Conservation (phyloP, 2,329 filamentous ascomycete species). For the Coleophoma crateriformis region DNA sequence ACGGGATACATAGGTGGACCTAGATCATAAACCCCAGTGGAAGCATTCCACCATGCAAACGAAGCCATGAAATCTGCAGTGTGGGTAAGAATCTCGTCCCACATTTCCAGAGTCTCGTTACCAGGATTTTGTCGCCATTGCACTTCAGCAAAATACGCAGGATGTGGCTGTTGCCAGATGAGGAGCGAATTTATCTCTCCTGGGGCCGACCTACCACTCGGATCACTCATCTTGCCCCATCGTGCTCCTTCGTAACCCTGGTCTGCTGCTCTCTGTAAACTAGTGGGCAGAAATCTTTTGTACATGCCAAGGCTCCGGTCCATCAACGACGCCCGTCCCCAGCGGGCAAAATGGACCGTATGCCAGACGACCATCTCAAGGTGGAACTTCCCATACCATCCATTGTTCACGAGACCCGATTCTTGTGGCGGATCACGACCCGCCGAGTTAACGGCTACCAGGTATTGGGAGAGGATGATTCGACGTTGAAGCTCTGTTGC, state of each 20-base stretch:
- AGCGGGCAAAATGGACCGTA: constrained; percentile 33
- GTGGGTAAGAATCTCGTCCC: constrained; percentile 45
- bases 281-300: constrained; percentile 26
- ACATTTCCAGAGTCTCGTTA: constrained; percentile 38
- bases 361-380: constrained; percentile 40
- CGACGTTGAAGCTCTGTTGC: constrained; percentile 38
- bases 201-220: constrained; percentile 46
- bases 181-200: constrained; percentile 56
- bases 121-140: constrained; percentile 43
- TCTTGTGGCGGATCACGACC: constrained; percentile 34
- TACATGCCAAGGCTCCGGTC: constrained; percentile 31
- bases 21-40: constrained; percentile 44
- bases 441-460: constrained; percentile 36
- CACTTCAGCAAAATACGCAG: constrained; percentile 53
- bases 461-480: constrained; percentile 37
- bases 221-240: constrained; percentile 52
- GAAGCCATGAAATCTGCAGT: constrained; percentile 55
- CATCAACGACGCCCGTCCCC: constrained; percentile 31
- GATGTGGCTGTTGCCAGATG: constrained; percentile 59
- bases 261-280: constrained; percentile 21
- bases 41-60: constrained; percentile 48
- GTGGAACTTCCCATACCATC: constrained; percentile 40
- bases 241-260: constrained; percentile 33
- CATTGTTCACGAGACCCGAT: constrained; percentile 39
- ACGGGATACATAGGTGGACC: constrained; percentile 45